Evolutionary conservation across 2,329 filamentous ascomycete genomes (phyloP).

Genomic region (Trichophyton mentagrophytes): DNA sequence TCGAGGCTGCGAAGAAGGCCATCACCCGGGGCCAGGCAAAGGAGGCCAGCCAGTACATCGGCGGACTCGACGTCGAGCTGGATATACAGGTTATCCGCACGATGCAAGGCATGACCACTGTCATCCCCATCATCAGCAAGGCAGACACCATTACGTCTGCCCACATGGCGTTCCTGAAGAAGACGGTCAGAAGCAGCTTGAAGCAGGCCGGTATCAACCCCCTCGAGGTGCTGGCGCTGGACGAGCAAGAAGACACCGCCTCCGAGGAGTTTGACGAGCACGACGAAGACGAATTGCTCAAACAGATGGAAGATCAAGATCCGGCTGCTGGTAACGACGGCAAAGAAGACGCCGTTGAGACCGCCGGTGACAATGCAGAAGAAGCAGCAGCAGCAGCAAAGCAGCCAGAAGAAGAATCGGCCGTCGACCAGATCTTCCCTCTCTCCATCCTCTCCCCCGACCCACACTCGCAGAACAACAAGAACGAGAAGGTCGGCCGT

Average conservation of each 20-base stretch:
- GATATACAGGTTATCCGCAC: conserved; percentile 82
- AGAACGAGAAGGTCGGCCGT: conserved; percentile 51
- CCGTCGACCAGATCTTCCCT: conserved; percentile 53
- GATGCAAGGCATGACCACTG: conserved; percentile 83
- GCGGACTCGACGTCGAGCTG: conserved; percentile 71
- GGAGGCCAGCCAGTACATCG: conserved; percentile 41
- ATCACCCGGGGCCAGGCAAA: conserved; percentile 39
- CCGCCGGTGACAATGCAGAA: not conserved
- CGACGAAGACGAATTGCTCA: conserved; percentile 31
- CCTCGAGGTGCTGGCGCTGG: conserved; percentile 70
- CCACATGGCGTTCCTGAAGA: conserved; percentile 88
- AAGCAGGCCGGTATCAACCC: conserved; percentile 80
- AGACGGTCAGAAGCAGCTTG: conserved; percentile 75
- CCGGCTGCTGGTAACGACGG: conserved; percentile 7
- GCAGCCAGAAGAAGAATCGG: conserved; percentile 19
- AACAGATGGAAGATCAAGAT: conserved; percentile 20
- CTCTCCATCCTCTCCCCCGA: conserved; percentile 92
- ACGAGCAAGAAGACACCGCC: conserved; percentile 51
- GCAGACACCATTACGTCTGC: conserved; percentile 91
- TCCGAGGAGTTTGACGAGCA: conserved; percentile 36
- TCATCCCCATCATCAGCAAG: conserved; percentile 91
- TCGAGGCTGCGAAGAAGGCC: conserved; percentile 51
- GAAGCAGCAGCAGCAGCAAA: not conserved
- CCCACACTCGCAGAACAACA: conserved; percentile 53
- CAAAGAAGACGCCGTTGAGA: not conserved